phyloP scores from a whole-genome alignment of 2,329 filamentous ascomycete species.

The Apiospora arundinis region DNA sequence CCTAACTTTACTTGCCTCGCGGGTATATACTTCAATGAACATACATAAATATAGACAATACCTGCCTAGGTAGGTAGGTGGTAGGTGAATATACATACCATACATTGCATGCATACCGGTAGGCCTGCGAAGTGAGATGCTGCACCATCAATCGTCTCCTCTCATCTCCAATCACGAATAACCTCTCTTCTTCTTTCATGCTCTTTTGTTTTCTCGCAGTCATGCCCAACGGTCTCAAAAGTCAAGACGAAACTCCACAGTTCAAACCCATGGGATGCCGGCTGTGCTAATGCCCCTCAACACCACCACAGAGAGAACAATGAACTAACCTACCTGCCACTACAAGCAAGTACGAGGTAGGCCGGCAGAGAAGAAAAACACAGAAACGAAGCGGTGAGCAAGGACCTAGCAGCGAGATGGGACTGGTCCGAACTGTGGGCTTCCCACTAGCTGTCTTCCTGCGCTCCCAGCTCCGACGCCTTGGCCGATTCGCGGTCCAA shows the following conservation, averaged over 20 bases:
- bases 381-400: conserved; percentile 10
- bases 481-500: conserved; percentile 9
- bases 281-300: neutral
- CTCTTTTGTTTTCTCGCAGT: conserved; percentile 9
- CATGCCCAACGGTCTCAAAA: conserved; percentile 18
- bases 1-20: neutral
- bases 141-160: neutral
- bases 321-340: neutral
- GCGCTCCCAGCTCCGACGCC: neutral
- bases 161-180: neutral
- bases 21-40: too few species aligned
- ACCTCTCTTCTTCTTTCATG: neutral
- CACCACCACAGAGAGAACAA: conserved; percentile 7
- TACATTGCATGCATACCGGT: neutral
- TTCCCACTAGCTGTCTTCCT: conserved; percentile 1
- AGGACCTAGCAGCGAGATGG: conserved; percentile 4
- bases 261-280: conserved; percentile 14
- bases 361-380: neutral
- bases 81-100: neutral
- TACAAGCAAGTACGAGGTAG: neutral
- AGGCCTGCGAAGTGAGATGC: neutral
- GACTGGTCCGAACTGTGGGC: conserved; percentile 18
- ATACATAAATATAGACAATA: too few species aligned
- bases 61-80: too few species aligned
- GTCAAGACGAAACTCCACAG: conserved; percentile 10